These are phyloP conservation scores for Phytophthora brassicae DNA, from an alignment of 352 stramenopile genomes.

Conservation along the genomic window DNA sequence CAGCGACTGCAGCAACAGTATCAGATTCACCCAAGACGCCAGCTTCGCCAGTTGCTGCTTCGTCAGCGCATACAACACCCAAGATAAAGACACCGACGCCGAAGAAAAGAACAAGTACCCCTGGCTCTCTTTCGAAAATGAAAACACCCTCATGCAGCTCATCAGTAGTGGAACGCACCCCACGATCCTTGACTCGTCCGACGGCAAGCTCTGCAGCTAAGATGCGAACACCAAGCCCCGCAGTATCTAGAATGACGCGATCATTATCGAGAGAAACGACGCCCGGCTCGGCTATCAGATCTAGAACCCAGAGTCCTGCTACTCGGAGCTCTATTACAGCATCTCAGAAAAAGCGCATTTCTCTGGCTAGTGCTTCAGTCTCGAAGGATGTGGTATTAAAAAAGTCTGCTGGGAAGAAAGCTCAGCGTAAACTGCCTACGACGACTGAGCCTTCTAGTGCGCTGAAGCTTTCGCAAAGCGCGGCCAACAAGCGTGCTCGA, in stretches of 20 bases:
- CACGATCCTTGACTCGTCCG: constrained; percentile 20
- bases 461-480: constrained; percentile 21
- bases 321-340: neutral
- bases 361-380: constrained; percentile 27
- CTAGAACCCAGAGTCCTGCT: constrained; percentile 21
- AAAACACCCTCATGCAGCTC: constrained; percentile 21
- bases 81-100: constrained; percentile 10
- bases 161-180: constrained; percentile 11
- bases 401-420: constrained; percentile 22
- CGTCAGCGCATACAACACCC: neutral
- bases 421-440: constrained; percentile 16
- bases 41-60: constrained; percentile 1
- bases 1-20: constrained; percentile 14
- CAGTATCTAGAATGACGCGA: constrained; percentile 17
- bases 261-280: constrained; percentile 11
- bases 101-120: constrained; percentile 10
- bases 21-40: constrained; percentile 16
- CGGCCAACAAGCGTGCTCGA: constrained; percentile 25
- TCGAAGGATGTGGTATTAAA: constrained; percentile 15
- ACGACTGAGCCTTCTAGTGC: constrained; percentile 14
- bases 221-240: constrained; percentile 17
- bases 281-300: constrained; percentile 12
- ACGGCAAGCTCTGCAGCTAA: constrained; percentile 39
- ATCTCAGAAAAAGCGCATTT: constrained; percentile 13
- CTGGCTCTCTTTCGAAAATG: constrained; percentile 10